Evolutionary conservation across 2,329 filamentous ascomycete genomes (phyloP).

Genomic region (Calonectria crousiana): DNA sequence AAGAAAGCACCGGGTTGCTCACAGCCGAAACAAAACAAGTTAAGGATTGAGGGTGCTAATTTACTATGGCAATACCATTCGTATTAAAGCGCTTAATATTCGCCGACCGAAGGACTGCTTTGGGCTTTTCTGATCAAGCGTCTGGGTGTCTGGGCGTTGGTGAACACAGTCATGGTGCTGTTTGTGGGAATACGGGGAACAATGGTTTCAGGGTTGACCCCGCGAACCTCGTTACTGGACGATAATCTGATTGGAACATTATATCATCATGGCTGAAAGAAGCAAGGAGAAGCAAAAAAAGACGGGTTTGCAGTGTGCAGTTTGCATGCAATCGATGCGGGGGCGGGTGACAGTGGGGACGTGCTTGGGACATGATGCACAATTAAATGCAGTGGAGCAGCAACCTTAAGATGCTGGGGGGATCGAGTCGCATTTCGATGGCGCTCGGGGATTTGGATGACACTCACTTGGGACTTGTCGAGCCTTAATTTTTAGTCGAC

Average conservation of each 20-base stretch:
- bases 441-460: not conserved
- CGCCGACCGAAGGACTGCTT: not conserved
- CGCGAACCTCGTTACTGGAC: not conserved
- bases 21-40: constrained; percentile 7
- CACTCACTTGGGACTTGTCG: not conserved
- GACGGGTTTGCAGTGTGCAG: not conserved
- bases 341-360: not conserved
- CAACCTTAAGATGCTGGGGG: not conserved
- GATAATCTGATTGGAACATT: constrained; percentile 23
- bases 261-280: constrained; percentile 27
- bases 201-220: not conserved
- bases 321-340: not conserved
- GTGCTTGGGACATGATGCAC: not conserved
- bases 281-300: not conserved
- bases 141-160: not conserved
- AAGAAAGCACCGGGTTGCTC: constrained; percentile 13
- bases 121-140: not conserved
- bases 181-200: not conserved
- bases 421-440: not conserved
- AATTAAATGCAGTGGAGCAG: not conserved
- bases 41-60: constrained; percentile 33
- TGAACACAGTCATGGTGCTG: not conserved
- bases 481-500: not conserved
- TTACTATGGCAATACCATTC: constrained; percentile 33
- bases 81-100: constrained; percentile 8